Evolutionary conservation across 352 stramenopile species (phyloP), one percentile per base, ranked within the genome.

Genomic region (Phytophthora sp.): DNA sequence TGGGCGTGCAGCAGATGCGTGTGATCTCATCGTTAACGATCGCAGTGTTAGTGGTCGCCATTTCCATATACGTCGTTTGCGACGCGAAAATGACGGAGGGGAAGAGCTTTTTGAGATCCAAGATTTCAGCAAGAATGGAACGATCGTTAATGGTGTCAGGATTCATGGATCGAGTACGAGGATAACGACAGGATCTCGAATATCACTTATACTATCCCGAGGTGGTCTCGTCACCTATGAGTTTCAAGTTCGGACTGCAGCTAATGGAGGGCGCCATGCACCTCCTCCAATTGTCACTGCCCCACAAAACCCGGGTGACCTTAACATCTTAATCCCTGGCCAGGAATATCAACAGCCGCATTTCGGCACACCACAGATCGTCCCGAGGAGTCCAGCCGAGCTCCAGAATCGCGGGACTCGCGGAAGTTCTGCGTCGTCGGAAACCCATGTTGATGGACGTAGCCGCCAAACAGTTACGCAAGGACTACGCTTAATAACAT

Each of bases 91-190:
- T n/a, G 76, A 88, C 10, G 51, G 35, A 12, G 27, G 51, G 0
- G 83, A 92, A 45, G 82, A 92, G 18, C 84, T 78, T 31, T 95
- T 76, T 39, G 88, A 96, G 53, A 70, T 96, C 15, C 86, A 95
- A 66, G 88, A 96, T 26, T 95, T 95, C 46, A 95, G 86, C 57
- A 96, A 96, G 59, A 96, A 96, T 39, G 88, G 88, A 2, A 96
- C 86, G 0, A 95, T 96, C 21, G 88, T 96, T 1, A 94, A 96
- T 38, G 88, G 88, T n/a, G 85, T 95, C 8, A 78, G 88, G 4
- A 77, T 96, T 10, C 88, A 96, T 54, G 87, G 87, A 28, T 89
- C 86, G 0, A 93, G 76, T 39, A 76, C 92, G 27, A 80, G 79
- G 3, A 73, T 96, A 9, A 83, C 74, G 0, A 66, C 86, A 1